Conservation (phyloP, 371 early-diverging fungal species). For the Coemansia sp. region DNA sequence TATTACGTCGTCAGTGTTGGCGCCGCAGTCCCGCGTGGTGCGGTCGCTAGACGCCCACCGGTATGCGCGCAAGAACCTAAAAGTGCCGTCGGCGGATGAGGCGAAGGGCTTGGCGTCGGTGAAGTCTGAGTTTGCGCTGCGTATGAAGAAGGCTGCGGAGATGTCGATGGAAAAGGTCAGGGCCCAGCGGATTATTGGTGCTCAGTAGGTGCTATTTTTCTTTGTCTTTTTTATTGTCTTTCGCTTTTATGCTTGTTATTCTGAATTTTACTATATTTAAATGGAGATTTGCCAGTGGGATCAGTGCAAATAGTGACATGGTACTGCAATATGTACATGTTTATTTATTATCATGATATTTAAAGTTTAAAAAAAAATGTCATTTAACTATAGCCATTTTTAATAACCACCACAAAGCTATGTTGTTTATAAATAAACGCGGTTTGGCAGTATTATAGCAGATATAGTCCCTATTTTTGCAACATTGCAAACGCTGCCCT, state of each 20-base stretch:
- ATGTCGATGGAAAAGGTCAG: slow-evolving; percentile 42
- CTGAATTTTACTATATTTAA: not conserved
- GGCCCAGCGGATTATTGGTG: slow-evolving; percentile 22
- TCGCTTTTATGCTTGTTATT: not conserved
- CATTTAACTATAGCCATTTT: too few relatives aligned
- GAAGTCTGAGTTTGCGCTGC: slow-evolving; percentile 31
- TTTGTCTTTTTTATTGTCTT: not conserved
- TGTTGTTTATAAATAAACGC: not conserved
- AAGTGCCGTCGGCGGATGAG: slow-evolving; percentile 28
- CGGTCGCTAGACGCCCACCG: slow-evolving; percentile 72
- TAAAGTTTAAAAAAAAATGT: too few relatives aligned
- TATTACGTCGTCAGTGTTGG: slow-evolving; percentile 66
- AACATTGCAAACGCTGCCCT: not conserved
- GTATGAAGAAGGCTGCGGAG: slow-evolving; percentile 42
- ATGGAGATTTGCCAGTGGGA: too few relatives aligned
- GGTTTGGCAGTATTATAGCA: not conserved
- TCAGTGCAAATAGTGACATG: too few relatives aligned
- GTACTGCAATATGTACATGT: too few relatives aligned
- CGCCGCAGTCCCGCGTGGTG: slow-evolving; percentile 82
- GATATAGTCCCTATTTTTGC: not conserved
- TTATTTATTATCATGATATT: too few relatives aligned
- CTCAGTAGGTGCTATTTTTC: not conserved
- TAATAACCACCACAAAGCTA: not conserved
- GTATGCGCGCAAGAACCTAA: slow-evolving; percentile 57
- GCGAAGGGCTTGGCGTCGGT: slow-evolving; percentile 17